Evolutionary conservation across 768 basidiomycete genomes (phyloP), one percentile per base, ranked within the genome.

Genomic region (Sarcomyxa edulis): DNA sequence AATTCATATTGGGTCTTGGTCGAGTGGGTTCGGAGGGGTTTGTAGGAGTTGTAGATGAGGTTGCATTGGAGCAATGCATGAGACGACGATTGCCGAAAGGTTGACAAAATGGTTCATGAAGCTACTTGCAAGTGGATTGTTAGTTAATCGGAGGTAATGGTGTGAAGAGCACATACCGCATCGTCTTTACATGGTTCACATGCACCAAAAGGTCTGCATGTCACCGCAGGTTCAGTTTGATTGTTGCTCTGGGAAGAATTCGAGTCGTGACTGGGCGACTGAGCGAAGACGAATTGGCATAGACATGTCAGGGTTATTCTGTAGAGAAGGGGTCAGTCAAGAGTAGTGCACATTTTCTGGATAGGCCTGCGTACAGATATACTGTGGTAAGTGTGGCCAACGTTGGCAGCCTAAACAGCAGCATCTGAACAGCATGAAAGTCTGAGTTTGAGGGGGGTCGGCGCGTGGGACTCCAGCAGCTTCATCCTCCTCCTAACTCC

Each of bases 81-180:
- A 92, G 72, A 14, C 88, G 80, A 16, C 94, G 79, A 61, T 94
- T 94, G 36, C 94, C 94, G 54, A 92, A 95, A n/a, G 94, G 93
- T 53, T 88, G 81, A 62, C 93, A 97, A 60, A 86, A 95, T 2
- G 93, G 92, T 64, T 93, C 78, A 50, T 81, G 66, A 23, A 88
- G 66, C 91, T 94, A 39, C 31, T 37, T 33, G 18, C 27, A n/a
- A 40, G 19, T 22, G 12, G 22, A 46, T 25, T 26, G 19, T 32
- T 32, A 40, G 37, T 27, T 37, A n/a, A n/a, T n/a, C 31, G 26
- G 19, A 26, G 10, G n/a, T 16, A 18, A n/a, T 35, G 35, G 23
- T 43, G 22, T 4, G 5, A 20, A 23, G 23, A 31, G 28, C n/a
- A 66, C 76, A 37, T 50, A 85, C 83, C 12, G 71, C 64, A 42